Evolutionary conservation across 192 early-diverging fungal genomes (phyloP).

Genomic region (Podila clonocystis): DNA sequence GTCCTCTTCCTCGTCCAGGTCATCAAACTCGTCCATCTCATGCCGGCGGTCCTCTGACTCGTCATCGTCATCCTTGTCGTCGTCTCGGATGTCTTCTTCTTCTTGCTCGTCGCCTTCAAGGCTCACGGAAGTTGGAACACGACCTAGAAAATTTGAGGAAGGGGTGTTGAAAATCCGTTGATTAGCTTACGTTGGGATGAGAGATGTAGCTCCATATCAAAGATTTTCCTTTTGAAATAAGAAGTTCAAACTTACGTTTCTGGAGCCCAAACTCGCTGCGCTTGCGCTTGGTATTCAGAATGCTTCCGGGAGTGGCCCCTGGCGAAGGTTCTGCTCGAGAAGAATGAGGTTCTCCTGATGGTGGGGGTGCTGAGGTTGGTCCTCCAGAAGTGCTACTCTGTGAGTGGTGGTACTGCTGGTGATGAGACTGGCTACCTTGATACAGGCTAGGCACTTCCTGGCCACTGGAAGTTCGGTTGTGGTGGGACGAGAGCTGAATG

Average conservation of each 20-base stretch:
- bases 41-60: constrained; percentile 4
- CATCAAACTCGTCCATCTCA: constrained; percentile 22
- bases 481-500: constrained; percentile 7
- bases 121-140: constrained; percentile 14
- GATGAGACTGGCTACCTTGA: not conserved
- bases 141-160: constrained; percentile 19
- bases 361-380: not conserved
- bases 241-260: constrained; percentile 19
- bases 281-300: constrained; percentile 28
- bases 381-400: not conserved
- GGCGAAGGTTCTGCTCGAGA: not conserved
- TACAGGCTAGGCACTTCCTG: constrained; percentile 9
- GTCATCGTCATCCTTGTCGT: constrained; percentile 27
- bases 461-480: constrained; percentile 23
- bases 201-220: not conserved
- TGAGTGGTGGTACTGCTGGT: not conserved
- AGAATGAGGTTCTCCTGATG: not conserved
- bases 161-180: not conserved
- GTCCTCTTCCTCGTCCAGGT: constrained; percentile 15
- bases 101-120: constrained; percentile 34
- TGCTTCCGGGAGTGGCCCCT: not conserved
- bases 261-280: constrained; percentile 32
- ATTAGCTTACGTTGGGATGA: not conserved
- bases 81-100: constrained; percentile 14
- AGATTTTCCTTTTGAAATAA: not conserved